Conservation (phyloP, 2,329 filamentous ascomycete genomes). For the Sclerotinia subarctica region DNA sequence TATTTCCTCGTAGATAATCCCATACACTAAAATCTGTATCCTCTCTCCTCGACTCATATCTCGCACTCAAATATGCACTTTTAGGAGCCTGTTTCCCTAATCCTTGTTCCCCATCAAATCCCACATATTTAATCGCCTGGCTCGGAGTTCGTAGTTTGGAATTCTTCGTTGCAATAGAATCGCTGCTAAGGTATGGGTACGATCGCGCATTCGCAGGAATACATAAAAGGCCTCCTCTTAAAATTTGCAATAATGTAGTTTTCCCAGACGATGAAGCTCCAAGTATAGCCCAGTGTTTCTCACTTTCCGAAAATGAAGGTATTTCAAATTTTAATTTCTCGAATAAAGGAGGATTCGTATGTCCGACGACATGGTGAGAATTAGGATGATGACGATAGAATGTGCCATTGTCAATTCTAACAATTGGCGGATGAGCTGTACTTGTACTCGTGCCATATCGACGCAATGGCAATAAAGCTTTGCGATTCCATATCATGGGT, state of each 20-base stretch:
- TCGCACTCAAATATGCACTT: conserved; percentile 81
- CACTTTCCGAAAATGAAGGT: conserved; percentile 50
- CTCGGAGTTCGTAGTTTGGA: conserved; percentile 54
- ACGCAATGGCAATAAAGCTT: conserved; percentile 20
- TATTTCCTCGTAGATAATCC: conserved; percentile 80
- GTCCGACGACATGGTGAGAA: conserved; percentile 42
- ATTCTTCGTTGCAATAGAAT: conserved; percentile 46
- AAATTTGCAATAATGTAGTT: conserved; percentile 76
- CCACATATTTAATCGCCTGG: conserved; percentile 80
- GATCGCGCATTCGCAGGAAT: conserved; percentile 71
- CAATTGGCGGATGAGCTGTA: conserved; percentile 51
- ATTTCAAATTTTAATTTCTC: conserved; percentile 67
- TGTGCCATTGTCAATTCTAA: conserved; percentile 73
- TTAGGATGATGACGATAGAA: conserved; percentile 77
- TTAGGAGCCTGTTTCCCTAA: conserved; percentile 52
- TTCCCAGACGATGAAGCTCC: conserved; percentile 76
- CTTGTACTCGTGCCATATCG: conserved; percentile 26
- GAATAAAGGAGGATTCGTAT: conserved; percentile 68
- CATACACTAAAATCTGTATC: conserved; percentile 81
- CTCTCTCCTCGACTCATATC: conserved; percentile 86
- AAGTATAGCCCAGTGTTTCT: conserved; percentile 77
- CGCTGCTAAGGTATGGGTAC: conserved; percentile 72
- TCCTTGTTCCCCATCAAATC: conserved; percentile 74
- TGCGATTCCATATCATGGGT: conserved; percentile 17
- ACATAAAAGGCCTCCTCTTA: conserved; percentile 72